phyloP scores from a whole-genome alignment of 495 filamentous ascomycete genomes.

The Arthonia radiata region DNA sequence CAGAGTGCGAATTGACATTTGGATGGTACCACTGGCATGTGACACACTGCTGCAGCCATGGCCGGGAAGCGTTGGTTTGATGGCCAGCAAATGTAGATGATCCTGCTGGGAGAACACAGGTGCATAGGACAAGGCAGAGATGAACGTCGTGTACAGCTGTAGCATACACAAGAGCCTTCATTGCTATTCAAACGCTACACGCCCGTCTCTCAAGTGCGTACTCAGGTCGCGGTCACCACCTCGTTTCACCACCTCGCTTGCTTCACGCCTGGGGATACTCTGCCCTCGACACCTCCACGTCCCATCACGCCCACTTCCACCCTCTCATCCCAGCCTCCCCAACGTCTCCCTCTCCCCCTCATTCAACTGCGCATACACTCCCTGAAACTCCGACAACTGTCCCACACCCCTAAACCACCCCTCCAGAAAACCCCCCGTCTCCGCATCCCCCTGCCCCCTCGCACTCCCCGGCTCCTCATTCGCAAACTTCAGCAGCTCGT shows the following conservation, averaged over 20 bases:
- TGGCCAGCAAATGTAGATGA: no score
- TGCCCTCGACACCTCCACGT: no score
- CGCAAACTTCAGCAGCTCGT: slow-evolving; percentile 54
- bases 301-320: no score
- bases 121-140: no score
- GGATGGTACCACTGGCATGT: slow-evolving; percentile 15
- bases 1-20: slow-evolving; percentile 16
- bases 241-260: slow-evolving; percentile 8
- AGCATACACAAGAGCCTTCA: slow-evolving; percentile 1
- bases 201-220: no score
- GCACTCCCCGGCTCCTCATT: slow-evolving; percentile 11
- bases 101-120: no score
- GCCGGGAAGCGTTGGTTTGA: no score
- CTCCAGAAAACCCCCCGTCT: background rate
- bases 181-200: no score
- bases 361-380: background rate
- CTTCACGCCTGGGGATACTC: no score
- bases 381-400: background rate
- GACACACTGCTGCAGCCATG: no score
- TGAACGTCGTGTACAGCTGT: slow-evolving; percentile 2
- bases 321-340: slow-evolving; percentile 5
- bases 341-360: slow-evolving; percentile 50
- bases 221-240: no score
- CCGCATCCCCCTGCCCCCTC: background rate
- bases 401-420: background rate